phyloP scores from a whole-genome alignment of 805 yeast species.

The Ogataea corticis region DNA sequence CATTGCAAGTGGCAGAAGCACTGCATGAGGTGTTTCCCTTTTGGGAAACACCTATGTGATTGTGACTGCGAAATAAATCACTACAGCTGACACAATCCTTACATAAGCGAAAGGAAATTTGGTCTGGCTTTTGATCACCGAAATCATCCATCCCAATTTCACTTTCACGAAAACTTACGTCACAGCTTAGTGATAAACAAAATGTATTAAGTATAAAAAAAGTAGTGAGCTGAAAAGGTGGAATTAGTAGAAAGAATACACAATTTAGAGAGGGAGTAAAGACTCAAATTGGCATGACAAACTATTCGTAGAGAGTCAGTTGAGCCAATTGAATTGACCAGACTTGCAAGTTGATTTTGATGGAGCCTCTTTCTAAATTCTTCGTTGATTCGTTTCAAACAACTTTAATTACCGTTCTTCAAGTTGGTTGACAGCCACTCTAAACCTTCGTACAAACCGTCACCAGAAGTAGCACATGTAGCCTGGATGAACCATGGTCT shows the following conservation, averaged over 20 bases:
- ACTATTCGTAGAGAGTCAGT: not conserved
- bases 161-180: no score
- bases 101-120: not conserved
- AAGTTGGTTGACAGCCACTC: slow-evolving; percentile 94
- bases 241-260: slow-evolving; percentile 20
- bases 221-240: slow-evolving; percentile 11
- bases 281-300: slow-evolving; percentile 11
- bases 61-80: slow-evolving; percentile 12
- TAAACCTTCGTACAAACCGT: slow-evolving; percentile 96
- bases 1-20: slow-evolving; percentile 2
- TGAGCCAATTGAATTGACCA: slow-evolving; percentile 1
- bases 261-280: slow-evolving; percentile 19
- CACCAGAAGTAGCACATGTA: slow-evolving; percentile 99
- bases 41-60: not conserved
- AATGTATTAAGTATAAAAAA: slow-evolving; percentile 9
- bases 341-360: slow-evolving; percentile 1
- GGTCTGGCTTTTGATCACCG: no score
- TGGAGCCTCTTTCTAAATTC: slow-evolving; percentile 16
- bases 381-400: slow-evolving; percentile 8
- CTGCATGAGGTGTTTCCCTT: not conserved
- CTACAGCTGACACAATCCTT: not conserved
- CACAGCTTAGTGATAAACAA: slow-evolving; percentile 7
- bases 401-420: slow-evolving; percentile 56
- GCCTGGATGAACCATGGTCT: slow-evolving; percentile 99
- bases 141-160: not conserved